phyloP scores from a whole-genome alignment of 371 early-diverging fungal species.

The Batkoa obscura region DNA sequence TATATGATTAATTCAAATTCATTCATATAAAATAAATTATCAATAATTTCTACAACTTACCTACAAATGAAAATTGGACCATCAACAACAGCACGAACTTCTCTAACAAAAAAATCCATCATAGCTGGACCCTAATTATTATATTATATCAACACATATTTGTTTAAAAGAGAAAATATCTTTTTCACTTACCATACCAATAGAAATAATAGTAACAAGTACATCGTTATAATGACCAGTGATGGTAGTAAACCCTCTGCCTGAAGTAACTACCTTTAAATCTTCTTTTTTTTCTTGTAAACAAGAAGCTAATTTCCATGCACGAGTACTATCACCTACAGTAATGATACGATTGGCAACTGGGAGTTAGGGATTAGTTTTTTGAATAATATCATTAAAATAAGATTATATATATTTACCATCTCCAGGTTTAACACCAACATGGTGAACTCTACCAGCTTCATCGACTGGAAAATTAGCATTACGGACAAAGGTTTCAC shows the following conservation, averaged over 20 bases:
- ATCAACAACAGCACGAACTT: constrained; percentile 61
- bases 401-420: not conserved
- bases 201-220: constrained; percentile 73
- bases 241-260: constrained; percentile 77
- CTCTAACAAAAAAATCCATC: constrained; percentile 91
- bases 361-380: not conserved
- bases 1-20: not conserved
- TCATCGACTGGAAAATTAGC: constrained; percentile 71
- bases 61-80: constrained; percentile 71
- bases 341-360: constrained; percentile 81
- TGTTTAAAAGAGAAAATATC: not conserved
- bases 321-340: constrained; percentile 79
- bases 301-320: constrained; percentile 35
- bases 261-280: constrained; percentile 19
- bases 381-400: not conserved
- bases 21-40: not conserved
- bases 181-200: constrained; percentile 33
- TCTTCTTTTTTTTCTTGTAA: constrained; percentile 25
- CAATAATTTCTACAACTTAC: not conserved
- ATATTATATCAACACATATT: not conserved
- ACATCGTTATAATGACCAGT: constrained; percentile 68
- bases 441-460: constrained; percentile 74
- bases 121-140: constrained; percentile 50
- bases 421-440: constrained; percentile 59
- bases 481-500: not conserved